These are phyloP conservation scores for Claviceps purpurea DNA, from an alignment of 2,329 filamentous ascomycete species.

Conservation along the genomic window DNA sequence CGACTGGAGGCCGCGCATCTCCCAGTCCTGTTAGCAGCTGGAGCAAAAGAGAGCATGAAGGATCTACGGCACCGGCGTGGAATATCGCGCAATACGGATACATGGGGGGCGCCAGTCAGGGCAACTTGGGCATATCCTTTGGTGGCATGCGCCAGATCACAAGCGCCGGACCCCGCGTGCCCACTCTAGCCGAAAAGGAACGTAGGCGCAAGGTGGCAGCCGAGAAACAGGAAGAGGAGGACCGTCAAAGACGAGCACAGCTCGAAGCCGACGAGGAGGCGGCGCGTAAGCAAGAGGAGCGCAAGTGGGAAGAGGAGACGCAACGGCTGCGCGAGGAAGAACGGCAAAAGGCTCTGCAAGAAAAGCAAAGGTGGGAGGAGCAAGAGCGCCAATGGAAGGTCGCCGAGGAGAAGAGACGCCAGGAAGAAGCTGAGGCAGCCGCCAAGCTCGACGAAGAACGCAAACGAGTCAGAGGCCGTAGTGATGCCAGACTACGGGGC, in stretches of 20 bases:
- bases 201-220: conserved; percentile 47
- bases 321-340: conserved; percentile 46
- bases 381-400: conserved; percentile 65
- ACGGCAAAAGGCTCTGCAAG: conserved; percentile 47
- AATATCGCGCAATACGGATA: conserved; percentile 98
- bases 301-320: conserved; percentile 52
- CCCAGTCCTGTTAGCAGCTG: conserved; percentile 62
- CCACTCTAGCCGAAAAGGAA: conserved; percentile 75
- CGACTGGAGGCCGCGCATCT: conserved; percentile 32
- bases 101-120: conserved; percentile 93
- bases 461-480: conserved; percentile 44
- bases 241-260: conserved; percentile 31
- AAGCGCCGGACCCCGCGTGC: conserved; percentile 63
- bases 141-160: conserved; percentile 89
- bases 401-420: conserved; percentile 57
- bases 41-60: conserved; percentile 76
- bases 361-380: conserved; percentile 64
- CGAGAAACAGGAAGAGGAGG: conserved; percentile 45
- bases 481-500: conserved; percentile 59
- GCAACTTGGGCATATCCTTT: conserved; percentile 86
- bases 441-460: conserved; percentile 54
- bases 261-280: conserved; percentile 47
- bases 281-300: conserved; percentile 49
- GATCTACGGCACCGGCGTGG: conserved; percentile 77
- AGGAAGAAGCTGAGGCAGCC: conserved; percentile 63